These are phyloP conservation scores for Lasiosphaeria ovina DNA, from an alignment of 495 filamentous ascomycete species.

Conservation along the genomic window DNA sequence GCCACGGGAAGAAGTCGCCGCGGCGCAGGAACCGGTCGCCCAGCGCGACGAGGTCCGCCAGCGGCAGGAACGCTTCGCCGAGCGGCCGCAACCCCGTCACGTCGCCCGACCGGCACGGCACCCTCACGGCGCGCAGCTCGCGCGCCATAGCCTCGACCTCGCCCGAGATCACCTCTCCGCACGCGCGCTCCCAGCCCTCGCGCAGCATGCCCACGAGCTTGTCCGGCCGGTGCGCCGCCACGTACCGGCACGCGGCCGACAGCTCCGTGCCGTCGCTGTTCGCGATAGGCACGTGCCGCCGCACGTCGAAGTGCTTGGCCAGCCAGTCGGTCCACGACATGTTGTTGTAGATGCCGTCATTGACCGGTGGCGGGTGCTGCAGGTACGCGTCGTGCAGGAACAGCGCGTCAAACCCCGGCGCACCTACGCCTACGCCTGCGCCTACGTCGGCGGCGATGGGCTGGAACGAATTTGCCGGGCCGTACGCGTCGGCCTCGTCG, in stretches of 20 bases:
- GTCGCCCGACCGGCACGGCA: neutral
- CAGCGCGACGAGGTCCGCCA: constrained; percentile 3
- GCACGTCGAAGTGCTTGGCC: constrained; percentile 12
- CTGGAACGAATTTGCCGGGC: neutral
- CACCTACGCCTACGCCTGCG: neutral
- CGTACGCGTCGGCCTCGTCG: constrained; percentile 2
- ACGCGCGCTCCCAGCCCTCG: constrained; percentile 17
- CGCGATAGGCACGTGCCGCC: constrained; percentile 8
- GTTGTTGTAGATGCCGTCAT: neutral
- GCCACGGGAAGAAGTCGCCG: constrained; percentile 14
- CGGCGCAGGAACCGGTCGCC: constrained; percentile 8
- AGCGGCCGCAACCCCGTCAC: neutral
- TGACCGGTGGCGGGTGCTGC: neutral
- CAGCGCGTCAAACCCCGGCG: neutral
- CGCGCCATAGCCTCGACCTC: neutral
- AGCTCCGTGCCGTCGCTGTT: neutral
- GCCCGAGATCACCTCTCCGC: neutral
- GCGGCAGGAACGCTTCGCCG: constrained; percentile 11
- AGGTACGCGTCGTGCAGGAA: constrained; percentile 10
- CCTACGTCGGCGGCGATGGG: neutral
- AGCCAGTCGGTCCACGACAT: constrained; percentile 9
- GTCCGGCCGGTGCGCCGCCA: constrained; percentile 27
- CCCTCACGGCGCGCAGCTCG: neutral
- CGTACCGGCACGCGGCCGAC: constrained; percentile 26
- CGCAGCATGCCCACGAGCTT: constrained; percentile 29